Percentiles rank a stretch among this genome's conserved stretches.
phyloP scores from a whole-genome alignment of 768 basidiomycete species.

The Mycena sanguinolenta region DNA sequence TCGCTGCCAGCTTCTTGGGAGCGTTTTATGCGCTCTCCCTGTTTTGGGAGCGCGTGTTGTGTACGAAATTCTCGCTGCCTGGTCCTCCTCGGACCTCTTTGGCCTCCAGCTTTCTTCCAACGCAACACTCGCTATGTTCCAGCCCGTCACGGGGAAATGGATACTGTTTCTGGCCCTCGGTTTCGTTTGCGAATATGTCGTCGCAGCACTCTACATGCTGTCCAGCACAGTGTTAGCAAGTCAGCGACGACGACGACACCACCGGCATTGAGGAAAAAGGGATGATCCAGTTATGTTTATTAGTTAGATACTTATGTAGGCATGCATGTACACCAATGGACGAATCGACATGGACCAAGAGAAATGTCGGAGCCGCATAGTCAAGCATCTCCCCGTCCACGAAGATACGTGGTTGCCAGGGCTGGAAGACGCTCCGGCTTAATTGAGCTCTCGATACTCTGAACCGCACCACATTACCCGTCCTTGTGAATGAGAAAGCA shows the following conservation, averaged over 20 bases:
- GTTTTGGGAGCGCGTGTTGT: conserved; percentile 69
- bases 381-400: conserved; percentile 75
- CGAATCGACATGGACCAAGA: neutral
- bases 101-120: conserved; percentile 54
- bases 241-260: conserved; percentile 19
- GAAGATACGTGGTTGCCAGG: conserved; percentile 48
- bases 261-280: neutral
- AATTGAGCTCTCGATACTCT: conserved; percentile 71
- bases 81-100: conserved; percentile 64
- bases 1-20: conserved; percentile 63
- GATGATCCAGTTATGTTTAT: conserved; percentile 25
- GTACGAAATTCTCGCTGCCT: conserved; percentile 72
- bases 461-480: conserved; percentile 69
- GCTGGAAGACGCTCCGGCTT: conserved; percentile 81
- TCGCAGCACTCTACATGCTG: conserved; percentile 62
- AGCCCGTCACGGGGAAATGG: conserved; percentile 70
- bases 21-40: conserved; percentile 67
- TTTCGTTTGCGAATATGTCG: conserved; percentile 70
- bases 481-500: conserved; percentile 56
- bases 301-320: conserved; percentile 35
- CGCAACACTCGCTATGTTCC: conserved; percentile 64
- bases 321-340: conserved; percentile 30
- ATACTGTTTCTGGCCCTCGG: conserved; percentile 69
- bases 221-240: conserved; percentile 53
- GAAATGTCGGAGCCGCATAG: conserved; percentile 77